A percentile compares a stretch with the other conserved stretches of the same genome.
Evolutionary conservation across 176 grass and related monocot genomes (phyloP).

Genomic region (Bonia amplexicaulis): DNA sequence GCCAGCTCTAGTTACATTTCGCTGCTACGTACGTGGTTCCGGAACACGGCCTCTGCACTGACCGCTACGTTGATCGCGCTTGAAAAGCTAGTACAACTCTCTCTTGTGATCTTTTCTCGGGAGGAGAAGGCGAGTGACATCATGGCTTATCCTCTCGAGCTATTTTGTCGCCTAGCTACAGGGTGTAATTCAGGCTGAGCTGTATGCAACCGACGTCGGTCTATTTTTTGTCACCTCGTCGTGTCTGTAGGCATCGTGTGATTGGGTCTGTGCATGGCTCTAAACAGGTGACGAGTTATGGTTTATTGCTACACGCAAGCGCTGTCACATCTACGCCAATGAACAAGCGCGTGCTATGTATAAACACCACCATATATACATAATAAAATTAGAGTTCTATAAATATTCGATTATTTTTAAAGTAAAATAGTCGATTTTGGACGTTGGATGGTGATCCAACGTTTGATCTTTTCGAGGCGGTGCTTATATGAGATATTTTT

Average conservation of each 20-base stretch:
- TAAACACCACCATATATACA: background rate
- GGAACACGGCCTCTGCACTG: background rate
- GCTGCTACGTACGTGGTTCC: too few species aligned
- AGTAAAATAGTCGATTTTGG: too few species aligned
- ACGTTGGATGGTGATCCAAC: too few species aligned
- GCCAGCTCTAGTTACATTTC: background rate
- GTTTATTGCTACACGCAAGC: background rate
- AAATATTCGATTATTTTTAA: too few species aligned
- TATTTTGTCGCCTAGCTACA: background rate
- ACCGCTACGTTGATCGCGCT: background rate
- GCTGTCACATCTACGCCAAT: background rate
- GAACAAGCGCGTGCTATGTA: background rate
- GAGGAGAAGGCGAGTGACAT: background rate
- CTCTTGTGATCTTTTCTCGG: background rate
- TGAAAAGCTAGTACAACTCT: background rate
- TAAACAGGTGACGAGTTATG: background rate
- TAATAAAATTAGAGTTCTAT: too few species aligned
- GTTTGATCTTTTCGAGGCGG: too few species aligned
- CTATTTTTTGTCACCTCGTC: constrained; percentile 11
- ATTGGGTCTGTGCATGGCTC: background rate
- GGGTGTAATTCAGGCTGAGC: background rate
- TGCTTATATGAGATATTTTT: too few species aligned
- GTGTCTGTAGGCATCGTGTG: background rate
- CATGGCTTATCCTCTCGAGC: constrained; percentile 9
- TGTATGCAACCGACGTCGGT: background rate